Evolutionary conservation across 805 yeast species (phyloP), one percentile per base, ranked within the genome.

Genomic region (Kodamaea kaohsiungensis): DNA sequence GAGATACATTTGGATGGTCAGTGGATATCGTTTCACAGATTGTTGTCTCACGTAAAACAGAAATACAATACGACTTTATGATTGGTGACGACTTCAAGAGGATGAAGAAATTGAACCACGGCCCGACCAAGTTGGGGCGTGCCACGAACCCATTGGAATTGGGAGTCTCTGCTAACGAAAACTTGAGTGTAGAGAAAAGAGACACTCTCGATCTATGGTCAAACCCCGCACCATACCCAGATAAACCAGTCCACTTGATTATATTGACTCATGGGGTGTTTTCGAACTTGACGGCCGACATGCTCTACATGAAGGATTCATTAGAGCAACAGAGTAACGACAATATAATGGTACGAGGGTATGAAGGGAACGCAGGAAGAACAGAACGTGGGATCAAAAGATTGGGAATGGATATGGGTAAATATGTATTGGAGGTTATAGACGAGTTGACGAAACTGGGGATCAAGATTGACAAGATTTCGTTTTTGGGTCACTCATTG

Each of bases 201-300:
- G 57, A 61, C 9, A 67, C 74, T 2, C 62, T 65, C 2, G 74
- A 74, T 7, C 46, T 76, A 2, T 76, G 81, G 81, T 33, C 61
- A 6, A 61, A 53, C 2, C 61, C 63, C 7, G 69, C 73, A 1
- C 62, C 61, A 9, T 38, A 59, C 16, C 65, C 68, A 8, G 56
- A 54, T 7, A 56, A 59, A 39, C 79, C 80, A 0, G 65, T 74
- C 1, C 81, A 76, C 57, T 62, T 76, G 47, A 66, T 76, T 13
- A 67, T 75, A 5, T 49, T 76, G n/a, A 76, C 80, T 2, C 81
- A 76, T 59, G 81, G 81, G 7, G 60, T 76, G 1, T 73, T 75
- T 54, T 72, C 78, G 17, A 76, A 76, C 59, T 59, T 75, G 40
- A 71, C 78, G 0, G 80, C 79, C 1, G 81, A 76, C 58, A 75